Evolutionary conservation across 169 alveolate species (phyloP).

Genomic region (Plasmodium coatneyi): DNA sequence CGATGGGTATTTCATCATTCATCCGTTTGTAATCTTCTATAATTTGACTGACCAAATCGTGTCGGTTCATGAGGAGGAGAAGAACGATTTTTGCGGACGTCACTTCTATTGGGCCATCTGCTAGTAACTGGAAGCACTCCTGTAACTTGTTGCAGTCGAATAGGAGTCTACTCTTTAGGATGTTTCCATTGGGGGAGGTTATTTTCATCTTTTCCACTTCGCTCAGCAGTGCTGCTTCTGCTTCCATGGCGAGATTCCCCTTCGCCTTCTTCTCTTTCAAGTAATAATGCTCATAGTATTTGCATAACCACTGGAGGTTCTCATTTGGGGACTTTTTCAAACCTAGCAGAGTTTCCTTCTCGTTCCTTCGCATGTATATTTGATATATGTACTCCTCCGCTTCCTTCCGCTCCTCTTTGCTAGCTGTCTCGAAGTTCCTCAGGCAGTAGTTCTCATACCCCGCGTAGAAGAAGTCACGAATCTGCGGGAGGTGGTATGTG

Average conservation of each 20-base stretch:
- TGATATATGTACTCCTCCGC: conserved; percentile 68
- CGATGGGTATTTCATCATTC: conserved; percentile 74
- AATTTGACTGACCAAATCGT: conserved; percentile 34
- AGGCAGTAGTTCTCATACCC: conserved; percentile 57
- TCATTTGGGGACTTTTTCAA: conserved; percentile 45
- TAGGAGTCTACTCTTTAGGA: conserved; percentile 51
- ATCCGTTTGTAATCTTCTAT: conserved; percentile 25
- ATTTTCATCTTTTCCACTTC: conserved; percentile 18
- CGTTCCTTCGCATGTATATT: conserved; percentile 51
- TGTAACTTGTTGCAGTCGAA: conserved; percentile 52
- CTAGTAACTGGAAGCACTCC: conserved; percentile 61
- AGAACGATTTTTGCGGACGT: conserved; percentile 42
- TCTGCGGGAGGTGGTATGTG: neutral
- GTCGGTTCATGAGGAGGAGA: conserved; percentile 25
- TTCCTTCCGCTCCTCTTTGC: conserved; percentile 26
- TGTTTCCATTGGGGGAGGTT: conserved; percentile 25
- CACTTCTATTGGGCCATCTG: conserved; percentile 41
- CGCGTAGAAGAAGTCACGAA: conserved; percentile 65
- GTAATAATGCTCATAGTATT: conserved; percentile 55
- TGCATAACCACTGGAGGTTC: conserved; percentile 29
- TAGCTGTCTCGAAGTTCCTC: conserved; percentile 13
- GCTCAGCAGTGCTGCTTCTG: neutral
- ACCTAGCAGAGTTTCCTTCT: conserved; percentile 14
- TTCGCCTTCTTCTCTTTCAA: conserved; percentile 35
- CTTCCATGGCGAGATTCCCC: neutral